Base-by-base conservation (phyloP, 495 filamentous ascomycete genomes). In the Hapsidospora chrysogenum region DNA sequence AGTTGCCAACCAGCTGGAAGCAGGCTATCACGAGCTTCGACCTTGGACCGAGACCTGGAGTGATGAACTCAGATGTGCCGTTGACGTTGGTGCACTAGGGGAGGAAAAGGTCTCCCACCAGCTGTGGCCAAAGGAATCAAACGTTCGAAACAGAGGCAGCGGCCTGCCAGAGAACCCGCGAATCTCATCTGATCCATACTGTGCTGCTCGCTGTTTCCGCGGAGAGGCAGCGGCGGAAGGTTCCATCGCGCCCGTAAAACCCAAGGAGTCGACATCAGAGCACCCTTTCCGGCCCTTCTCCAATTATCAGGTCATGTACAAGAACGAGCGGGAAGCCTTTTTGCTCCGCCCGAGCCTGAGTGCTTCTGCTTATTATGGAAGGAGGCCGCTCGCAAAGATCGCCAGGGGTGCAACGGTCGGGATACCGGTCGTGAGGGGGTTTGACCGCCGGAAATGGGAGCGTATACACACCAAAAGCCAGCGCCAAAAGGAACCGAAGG, bases 31-130 rank as follows among this genome's bases (percentile, higher is more conserved):
- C 22, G 80, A 89, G 42, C 65, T 96, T 26, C 76, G 76, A 33
- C 82, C 84, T 1, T 94, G 86, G 80, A 85, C 81, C 1, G 69
- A 89, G 42, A 93, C 87, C 1, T 97, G 92, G 85, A 69, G 69
- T 31, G 86, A 95, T 51, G 86, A 97, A 52, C 64, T 97, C 9
- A 76, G 78, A 41, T 92, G 82, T 49, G 92, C 89, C 10, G 65
- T 92, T 8, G 83, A 94, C 31, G 83, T 94, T 40, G 89, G 89
- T 0, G 72, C 85, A 7, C 68, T 81, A 37, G 89, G 87, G 2
- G 89, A 97, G 50, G 70, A 85, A 53, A 97, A 95, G 55, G 73
- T 95, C 4, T 65, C 77, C 11, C 77, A 93, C 50, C 69, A 62
- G 8, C 58, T 95, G 3, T 93, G 83, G 83, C 76, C 80, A 0